These are phyloP conservation scores for Trametes coccinea DNA, from an alignment of 768 basidiomycete species.

Conservation along the genomic window DNA sequence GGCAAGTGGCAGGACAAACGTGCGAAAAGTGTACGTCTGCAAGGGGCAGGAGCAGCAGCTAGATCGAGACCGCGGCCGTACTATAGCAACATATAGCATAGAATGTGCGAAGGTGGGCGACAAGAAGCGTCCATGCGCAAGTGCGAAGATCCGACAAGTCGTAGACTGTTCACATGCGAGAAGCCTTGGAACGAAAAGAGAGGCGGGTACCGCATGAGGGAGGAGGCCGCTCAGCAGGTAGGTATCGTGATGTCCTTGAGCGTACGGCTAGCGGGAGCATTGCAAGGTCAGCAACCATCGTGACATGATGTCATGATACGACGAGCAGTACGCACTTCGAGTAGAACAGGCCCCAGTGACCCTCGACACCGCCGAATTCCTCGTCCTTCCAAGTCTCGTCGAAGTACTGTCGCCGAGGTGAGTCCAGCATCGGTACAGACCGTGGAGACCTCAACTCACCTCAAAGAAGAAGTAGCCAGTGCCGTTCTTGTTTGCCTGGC, in stretches of 20 bases:
- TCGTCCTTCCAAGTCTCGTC: slow-evolving; percentile 64
- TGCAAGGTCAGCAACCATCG: slow-evolving; percentile 9
- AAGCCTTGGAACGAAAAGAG: not conserved
- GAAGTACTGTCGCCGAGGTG: slow-evolving; percentile 48
- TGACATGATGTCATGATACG: not conserved
- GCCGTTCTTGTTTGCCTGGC: slow-evolving; percentile 77
- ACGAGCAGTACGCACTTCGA: slow-evolving; percentile 42
- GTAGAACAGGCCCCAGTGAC: slow-evolving; percentile 70
- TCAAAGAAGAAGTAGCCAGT: slow-evolving; percentile 91
- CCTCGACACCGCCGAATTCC: slow-evolving; percentile 80
- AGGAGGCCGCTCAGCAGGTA: slow-evolving; percentile 39
- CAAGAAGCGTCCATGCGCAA: not conserved
- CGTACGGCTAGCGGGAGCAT: slow-evolving; percentile 50
- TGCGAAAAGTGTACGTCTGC: no score
- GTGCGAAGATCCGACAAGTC: not conserved
- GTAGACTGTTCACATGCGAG: not conserved
- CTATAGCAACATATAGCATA: no score
- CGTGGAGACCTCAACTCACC: slow-evolving; percentile 36
- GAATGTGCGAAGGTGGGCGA: no score
- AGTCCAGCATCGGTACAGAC: slow-evolving; percentile 1
- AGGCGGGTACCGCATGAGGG: not conserved
- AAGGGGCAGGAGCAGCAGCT: no score
- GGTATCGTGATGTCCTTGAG: slow-evolving; percentile 75
- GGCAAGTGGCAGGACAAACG: no score
- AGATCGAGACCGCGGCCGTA: no score